Conservation (phyloP, 2,329 filamentous ascomycete species). For the Cladosporium cucumerinum region DNA sequence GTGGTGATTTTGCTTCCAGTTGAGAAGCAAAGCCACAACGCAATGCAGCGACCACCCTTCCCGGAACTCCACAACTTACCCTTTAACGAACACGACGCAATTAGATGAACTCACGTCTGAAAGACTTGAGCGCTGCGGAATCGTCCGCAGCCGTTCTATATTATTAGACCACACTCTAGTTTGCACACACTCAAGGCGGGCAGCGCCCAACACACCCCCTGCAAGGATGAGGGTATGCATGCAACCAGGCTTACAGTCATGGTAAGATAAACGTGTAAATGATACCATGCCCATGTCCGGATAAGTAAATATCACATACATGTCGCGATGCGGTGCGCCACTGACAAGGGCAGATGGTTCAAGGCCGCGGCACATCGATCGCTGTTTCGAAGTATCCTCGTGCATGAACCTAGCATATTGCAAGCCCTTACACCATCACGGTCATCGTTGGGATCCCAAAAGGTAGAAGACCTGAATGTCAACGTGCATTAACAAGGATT, state of each 20-base stretch:
- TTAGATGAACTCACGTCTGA: not conserved
- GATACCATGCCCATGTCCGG: not conserved
- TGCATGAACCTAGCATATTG: constrained; percentile 4
- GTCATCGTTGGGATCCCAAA: not conserved
- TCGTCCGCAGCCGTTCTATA: not conserved
- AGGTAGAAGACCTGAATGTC: constrained; percentile 5
- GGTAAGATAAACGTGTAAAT: not conserved
- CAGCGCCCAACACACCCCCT: not conserved
- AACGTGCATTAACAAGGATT: not conserved
- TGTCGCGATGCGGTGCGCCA: not conserved
- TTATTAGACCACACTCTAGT: not conserved
- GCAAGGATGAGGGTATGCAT: not conserved
- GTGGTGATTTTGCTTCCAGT: not conserved
- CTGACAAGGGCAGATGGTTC: not conserved
- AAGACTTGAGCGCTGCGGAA: not conserved
- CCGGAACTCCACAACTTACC: not conserved
- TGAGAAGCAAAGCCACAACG: not conserved
- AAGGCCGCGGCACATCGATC: not conserved
- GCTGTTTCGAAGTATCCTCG: not conserved
- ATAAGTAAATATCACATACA: not conserved
- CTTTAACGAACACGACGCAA: not conserved
- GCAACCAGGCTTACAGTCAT: not conserved
- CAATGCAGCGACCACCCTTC: not conserved
- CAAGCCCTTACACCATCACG: constrained; percentile 7
- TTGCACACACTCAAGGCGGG: not conserved